Evolutionary conservation across 2,329 filamentous ascomycete species (phyloP), one percentile per base, ranked within the genome.

Genomic region (Cladosporium sphaerospermum): DNA sequence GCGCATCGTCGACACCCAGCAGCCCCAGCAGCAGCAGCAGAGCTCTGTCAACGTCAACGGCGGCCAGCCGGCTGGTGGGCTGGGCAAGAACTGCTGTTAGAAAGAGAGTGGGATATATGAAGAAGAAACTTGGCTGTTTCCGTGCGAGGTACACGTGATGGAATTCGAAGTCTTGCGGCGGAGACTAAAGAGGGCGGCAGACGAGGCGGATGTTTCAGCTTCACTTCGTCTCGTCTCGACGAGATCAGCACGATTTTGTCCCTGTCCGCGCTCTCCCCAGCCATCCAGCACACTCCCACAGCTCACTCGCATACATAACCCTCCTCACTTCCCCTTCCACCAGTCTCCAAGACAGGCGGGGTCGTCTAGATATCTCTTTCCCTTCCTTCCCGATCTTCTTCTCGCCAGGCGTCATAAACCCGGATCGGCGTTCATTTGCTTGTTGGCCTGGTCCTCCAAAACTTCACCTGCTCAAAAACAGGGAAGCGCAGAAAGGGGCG

Each of bases 1-100:
- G 81, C 85, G 89, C 63, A 86, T 96, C 71, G 93, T 96, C 73
- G 92, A 97, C 71, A 95, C 85, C 59, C 66, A 68, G 50, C 61
- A 64, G 54, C 65, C 85, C 85, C 65, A 85, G 95, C 73, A 92
- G 95, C 74, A 91, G 95, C 71, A 92, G 83, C 61, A 64, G 51
- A 60, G 60, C 13, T 46, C 43, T 23, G 67, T 69, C 28, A 59
- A 63, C 37, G 68, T 69, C 10, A 64, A 61, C 23, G 60, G 57
- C 8, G 57, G 55, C 5, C 63, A 61, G 19, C 56, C 55, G 31
- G 64, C 55, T 7, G 65, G 64, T 10, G 66, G 64, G 9, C 54
- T 67, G 51, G 64, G 66, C 19, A 70, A 70, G 66, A 69, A 69
- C 55, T 95, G 89, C 77, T 95, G 89, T 70, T 95, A 51, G 23